phyloP scores from a whole-genome alignment of 2,329 filamentous ascomycete genomes.

The Fragosphaeria purpurea region DNA sequence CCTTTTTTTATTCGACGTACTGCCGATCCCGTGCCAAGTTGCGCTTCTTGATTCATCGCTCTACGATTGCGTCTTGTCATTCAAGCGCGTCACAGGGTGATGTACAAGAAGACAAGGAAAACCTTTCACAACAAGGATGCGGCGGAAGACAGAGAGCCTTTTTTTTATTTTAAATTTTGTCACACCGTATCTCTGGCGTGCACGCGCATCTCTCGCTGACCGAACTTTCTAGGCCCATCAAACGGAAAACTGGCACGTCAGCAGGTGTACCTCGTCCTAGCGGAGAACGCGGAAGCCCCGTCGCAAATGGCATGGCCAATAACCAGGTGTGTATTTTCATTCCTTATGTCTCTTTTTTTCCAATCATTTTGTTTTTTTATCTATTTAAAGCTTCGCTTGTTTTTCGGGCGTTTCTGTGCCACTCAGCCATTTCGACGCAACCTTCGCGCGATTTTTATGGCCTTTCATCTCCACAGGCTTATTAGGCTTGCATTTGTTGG shows the following conservation, averaged over 20 bases:
- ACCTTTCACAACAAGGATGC: too few relatives aligned
- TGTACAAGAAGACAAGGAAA: too few relatives aligned
- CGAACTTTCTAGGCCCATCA: constrained; percentile 50
- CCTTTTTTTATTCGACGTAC: constrained; percentile 4
- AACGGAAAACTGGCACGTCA: constrained; percentile 60
- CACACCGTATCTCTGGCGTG: too few relatives aligned
- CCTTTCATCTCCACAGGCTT: constrained; percentile 4
- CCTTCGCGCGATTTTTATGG: too few relatives aligned
- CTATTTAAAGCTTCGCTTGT: not conserved
- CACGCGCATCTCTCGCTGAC: constrained; percentile 8
- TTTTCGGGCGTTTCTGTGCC: not conserved
- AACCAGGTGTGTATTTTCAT: constrained; percentile 39
- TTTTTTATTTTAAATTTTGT: too few relatives aligned
- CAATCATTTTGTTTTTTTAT: not conserved
- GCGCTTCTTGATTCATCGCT: too few relatives aligned
- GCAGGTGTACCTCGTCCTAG: constrained; percentile 57
- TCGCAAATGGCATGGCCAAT: constrained; percentile 42
- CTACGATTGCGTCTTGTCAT: too few relatives aligned
- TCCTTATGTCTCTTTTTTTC: not conserved
- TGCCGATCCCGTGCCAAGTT: not conserved
- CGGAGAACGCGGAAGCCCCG: constrained; percentile 54
- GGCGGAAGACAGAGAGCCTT: too few relatives aligned
- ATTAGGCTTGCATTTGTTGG: constrained; percentile 1
- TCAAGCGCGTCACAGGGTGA: too few relatives aligned
- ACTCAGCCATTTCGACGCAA: too few relatives aligned